A percentile compares a stretch with the other conserved stretches of the same genome.
Conservation (phyloP, 306 rosid species). For the Cicer yamashitae region DNA sequence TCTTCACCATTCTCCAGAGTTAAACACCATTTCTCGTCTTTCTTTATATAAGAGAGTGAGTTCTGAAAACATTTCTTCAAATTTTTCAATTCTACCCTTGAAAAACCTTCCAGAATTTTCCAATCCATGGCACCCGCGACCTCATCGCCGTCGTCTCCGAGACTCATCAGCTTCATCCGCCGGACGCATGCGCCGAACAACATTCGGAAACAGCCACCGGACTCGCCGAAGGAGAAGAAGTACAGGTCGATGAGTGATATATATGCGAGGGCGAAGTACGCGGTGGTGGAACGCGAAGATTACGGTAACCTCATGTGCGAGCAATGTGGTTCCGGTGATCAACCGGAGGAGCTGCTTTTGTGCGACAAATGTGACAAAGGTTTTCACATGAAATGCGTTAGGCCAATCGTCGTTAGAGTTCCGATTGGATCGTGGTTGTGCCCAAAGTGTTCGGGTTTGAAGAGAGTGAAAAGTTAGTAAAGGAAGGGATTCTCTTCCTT, state of each 20-base stretch:
- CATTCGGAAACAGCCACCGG: constrained; percentile 8
- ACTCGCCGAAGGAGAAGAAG: constrained; percentile 53
- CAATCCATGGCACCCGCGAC: constrained; percentile 62
- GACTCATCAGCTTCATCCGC: constrained; percentile 56
- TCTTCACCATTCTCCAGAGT: background rate
- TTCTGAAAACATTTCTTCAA: background rate
- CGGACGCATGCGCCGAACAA: constrained; percentile 60
- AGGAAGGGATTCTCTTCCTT: constrained; percentile 52
- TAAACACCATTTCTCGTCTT: constrained; percentile 50
- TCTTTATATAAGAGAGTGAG: constrained; percentile 10
- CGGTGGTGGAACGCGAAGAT: constrained; percentile 54
- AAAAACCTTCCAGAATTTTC: background rate
- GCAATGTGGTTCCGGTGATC: constrained; percentile 74
- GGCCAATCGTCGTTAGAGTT: constrained; percentile 78
- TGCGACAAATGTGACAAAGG: constrained; percentile 87
- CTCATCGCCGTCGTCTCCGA: constrained; percentile 54
- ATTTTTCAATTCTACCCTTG: constrained; percentile 52
- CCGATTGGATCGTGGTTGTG: constrained; percentile 91
- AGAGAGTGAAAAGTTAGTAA: constrained; percentile 66
- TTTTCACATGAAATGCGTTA: constrained; percentile 83
- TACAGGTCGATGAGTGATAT: constrained; percentile 57
- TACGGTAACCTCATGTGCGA: constrained; percentile 62
- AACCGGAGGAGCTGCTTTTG: constrained; percentile 70
- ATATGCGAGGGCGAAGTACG: constrained; percentile 57
- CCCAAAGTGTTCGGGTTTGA: constrained; percentile 65